Percentiles rank a stretch among this genome's conserved stretches.
These are phyloP conservation scores for Henckelia pumila DNA, from an alignment of 257 asterid genomes.

Conservation along the genomic window DNA sequence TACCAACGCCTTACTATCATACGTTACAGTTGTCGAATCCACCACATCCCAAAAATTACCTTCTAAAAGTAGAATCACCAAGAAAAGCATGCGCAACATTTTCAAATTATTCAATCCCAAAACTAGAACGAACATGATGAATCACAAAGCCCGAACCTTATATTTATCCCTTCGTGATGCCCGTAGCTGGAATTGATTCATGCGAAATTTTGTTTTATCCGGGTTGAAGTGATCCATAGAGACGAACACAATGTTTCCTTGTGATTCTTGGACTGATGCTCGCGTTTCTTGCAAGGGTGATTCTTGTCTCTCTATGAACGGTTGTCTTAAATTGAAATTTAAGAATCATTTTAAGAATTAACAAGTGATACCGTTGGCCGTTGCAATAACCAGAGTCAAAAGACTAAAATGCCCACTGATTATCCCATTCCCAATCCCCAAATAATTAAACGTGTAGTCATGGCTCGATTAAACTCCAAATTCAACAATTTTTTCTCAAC, in stretches of 20 bases:
- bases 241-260: constrained; percentile 14
- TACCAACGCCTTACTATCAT: constrained; percentile 66
- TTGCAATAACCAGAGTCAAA: too few relatives aligned
- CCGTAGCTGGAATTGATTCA: not conserved
- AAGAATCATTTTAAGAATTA: too few relatives aligned
- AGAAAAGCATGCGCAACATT: constrained; percentile 28
- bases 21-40: constrained; percentile 43
- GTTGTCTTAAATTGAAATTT: not conserved
- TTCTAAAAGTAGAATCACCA: constrained; percentile 31
- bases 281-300: constrained; percentile 1
- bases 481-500: too few relatives aligned
- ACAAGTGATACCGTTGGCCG: too few relatives aligned
- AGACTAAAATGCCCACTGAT: too few relatives aligned
- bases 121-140: constrained; percentile 1
- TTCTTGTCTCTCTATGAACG: not conserved
- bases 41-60: constrained; percentile 34
- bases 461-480: too few relatives aligned
- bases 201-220: constrained; percentile 19
- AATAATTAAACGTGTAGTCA: too few relatives aligned
- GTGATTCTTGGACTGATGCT: constrained; percentile 21
- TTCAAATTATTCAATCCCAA: constrained; percentile 17
- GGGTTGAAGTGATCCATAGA: constrained; percentile 15
- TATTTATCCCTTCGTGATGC: constrained; percentile 5
- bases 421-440: too few relatives aligned
- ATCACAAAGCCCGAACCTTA: constrained; percentile 18